Conservation (phyloP, 2,329 filamentous ascomycete species). For the Penicillium sp. region DNA sequence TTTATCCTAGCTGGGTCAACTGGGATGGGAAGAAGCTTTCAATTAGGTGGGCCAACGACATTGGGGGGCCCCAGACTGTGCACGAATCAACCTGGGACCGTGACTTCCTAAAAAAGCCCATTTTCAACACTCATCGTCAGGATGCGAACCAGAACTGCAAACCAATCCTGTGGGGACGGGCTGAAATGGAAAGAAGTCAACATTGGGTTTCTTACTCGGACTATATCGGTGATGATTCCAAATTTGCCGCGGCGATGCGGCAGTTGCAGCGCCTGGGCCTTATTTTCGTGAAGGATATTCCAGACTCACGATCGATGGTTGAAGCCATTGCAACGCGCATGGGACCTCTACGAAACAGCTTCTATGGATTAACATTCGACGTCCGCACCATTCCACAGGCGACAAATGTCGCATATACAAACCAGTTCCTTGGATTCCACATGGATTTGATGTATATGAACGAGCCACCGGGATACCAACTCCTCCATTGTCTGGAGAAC, state of each 20-base stretch:
- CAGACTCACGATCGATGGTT: slow-evolving; percentile 64
- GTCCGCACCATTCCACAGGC: slow-evolving; percentile 77
- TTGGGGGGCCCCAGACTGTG: slow-evolving; percentile 42
- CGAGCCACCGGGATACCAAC: slow-evolving; percentile 75
- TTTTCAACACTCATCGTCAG: slow-evolving; percentile 20
- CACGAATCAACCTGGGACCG: slow-evolving; percentile 40
- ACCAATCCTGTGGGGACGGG: slow-evolving; percentile 38
- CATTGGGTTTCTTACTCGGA: slow-evolving; percentile 65
- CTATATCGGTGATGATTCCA: slow-evolving; percentile 62
- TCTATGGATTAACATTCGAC: slow-evolving; percentile 90
- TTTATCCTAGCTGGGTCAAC: slow-evolving; percentile 40
- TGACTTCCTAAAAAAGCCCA: slow-evolving; percentile 12
- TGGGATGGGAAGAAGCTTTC: slow-evolving; percentile 46
- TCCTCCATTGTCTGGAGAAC: slow-evolving; percentile 86
- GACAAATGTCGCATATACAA: slow-evolving; percentile 91
- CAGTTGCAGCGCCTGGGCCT: slow-evolving; percentile 68
- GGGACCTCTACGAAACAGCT: slow-evolving; percentile 76
- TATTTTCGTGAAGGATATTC: slow-evolving; percentile 73
- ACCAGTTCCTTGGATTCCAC: slow-evolving; percentile 77
- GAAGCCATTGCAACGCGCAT: slow-evolving; percentile 68
- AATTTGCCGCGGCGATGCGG: slow-evolving; percentile 61
- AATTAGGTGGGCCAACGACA: slow-evolving; percentile 62
- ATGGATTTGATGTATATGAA: slow-evolving; percentile 89
- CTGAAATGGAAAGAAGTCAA: slow-evolving; percentile 44
- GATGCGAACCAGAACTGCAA: slow-evolving; percentile 17